Percentiles rank a stretch among this genome's conserved stretches.
Evolutionary conservation across 2,329 filamentous ascomycete genomes (phyloP).

Genomic region (Colletotrichum sp.): DNA sequence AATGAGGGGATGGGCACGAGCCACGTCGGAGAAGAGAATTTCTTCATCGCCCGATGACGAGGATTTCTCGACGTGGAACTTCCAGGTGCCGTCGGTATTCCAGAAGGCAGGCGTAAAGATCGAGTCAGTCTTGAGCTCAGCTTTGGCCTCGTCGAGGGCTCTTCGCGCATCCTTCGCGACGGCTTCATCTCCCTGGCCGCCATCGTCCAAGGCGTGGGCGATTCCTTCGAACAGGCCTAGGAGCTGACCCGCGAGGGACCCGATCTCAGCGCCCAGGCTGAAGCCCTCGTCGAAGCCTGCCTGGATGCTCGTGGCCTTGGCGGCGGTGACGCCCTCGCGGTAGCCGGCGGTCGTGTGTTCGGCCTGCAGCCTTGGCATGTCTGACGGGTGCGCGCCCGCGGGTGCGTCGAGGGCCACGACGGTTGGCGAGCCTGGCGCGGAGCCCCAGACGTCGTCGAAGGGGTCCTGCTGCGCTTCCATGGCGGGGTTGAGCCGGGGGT

Average conservation of each 20-base stretch:
- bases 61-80: conserved; percentile 55
- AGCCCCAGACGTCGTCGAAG: conserved; percentile 27
- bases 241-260: conserved; percentile 74
- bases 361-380: conserved; percentile 75
- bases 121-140: conserved; percentile 63
- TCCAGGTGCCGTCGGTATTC: conserved; percentile 74
- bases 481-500: not conserved
- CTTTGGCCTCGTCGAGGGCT: conserved; percentile 54
- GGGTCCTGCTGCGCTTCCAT: conserved; percentile 1
- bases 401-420: not conserved
- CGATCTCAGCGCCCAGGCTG: conserved; percentile 80
- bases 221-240: conserved; percentile 81
- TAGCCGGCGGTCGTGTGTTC: conserved; percentile 88
- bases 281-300: conserved; percentile 92
- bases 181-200: conserved; percentile 23
- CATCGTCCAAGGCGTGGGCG: conserved; percentile 46
- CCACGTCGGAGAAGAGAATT: conserved; percentile 66
- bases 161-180: not conserved
- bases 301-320: conserved; percentile 81
- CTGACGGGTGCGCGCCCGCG: conserved; percentile 51
- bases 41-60: conserved; percentile 37
- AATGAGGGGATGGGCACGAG: conserved; percentile 70
- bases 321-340: conserved; percentile 80
- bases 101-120: conserved; percentile 73
- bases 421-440: conserved; percentile 13